Conservation (phyloP, 2,329 filamentous ascomycete genomes). For the Monosporascus sp. region DNA sequence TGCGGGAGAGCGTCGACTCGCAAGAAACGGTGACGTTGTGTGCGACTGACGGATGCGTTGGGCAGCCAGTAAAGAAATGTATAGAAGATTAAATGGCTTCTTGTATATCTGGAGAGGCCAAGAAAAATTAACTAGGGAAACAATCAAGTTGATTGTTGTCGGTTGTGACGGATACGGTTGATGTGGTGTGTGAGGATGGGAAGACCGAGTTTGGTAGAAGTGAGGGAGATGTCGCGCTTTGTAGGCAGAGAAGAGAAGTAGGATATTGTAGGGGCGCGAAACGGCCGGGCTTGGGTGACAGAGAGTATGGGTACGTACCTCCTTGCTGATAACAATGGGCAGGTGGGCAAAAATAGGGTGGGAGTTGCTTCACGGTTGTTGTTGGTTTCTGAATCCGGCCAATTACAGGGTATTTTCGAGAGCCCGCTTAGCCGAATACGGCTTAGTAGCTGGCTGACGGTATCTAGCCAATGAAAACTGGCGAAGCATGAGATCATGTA, state of each 20-base stretch:
- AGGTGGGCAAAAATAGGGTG: not conserved
- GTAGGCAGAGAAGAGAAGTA: not conserved
- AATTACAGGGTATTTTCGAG: too few relatives aligned
- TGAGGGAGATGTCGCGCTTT: not conserved
- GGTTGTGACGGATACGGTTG: not conserved
- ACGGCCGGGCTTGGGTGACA: not conserved
- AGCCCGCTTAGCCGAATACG: too few relatives aligned
- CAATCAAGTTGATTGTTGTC: not conserved
- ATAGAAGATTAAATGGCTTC: not conserved
- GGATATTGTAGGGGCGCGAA: slow-evolving; percentile 1
- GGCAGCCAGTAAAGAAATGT: not conserved
- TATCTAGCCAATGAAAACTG: too few relatives aligned
- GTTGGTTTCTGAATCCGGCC: too few relatives aligned
- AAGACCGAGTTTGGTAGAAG: not conserved
- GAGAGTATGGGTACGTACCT: not conserved
- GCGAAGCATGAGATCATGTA: too few relatives aligned
- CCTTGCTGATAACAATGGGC: not conserved
- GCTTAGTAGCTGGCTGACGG: too few relatives aligned
- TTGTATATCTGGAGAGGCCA: not conserved
- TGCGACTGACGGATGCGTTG: too few relatives aligned
- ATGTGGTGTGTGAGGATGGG: not conserved
- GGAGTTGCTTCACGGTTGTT: too few relatives aligned
- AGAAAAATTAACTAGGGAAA: not conserved
- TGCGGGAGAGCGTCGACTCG: not conserved
- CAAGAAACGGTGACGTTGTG: not conserved